Evolutionary conservation across 768 basidiomycete species (phyloP).

Genomic region (Wakefieldia striispora): DNA sequence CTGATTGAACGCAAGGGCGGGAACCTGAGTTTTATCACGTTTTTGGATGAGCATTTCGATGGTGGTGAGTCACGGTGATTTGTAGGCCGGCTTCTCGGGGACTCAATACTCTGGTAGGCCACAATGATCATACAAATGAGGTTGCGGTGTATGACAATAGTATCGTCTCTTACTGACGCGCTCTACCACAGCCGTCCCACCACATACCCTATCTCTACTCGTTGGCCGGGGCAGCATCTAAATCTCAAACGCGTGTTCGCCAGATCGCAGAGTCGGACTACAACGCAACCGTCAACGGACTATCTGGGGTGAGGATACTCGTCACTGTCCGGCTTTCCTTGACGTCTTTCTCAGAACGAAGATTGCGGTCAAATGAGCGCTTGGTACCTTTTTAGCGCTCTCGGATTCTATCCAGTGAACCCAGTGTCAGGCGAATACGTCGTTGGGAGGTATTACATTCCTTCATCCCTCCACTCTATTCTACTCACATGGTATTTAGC

Average conservation of each 20-base stretch:
- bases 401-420: constrained; percentile 86
- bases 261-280: constrained; percentile 64
- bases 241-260: constrained; percentile 68
- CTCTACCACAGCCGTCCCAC: constrained; percentile 61
- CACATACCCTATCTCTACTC: constrained; percentile 85
- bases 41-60: constrained; percentile 57
- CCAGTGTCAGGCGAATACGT: constrained; percentile 75
- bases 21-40: constrained; percentile 58
- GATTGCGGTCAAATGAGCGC: constrained; percentile 92
- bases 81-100: background rate
- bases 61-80: constrained; percentile 34
- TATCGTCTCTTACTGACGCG: constrained; percentile 5
- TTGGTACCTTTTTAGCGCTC: constrained; percentile 80
- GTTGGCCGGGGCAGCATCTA: constrained; percentile 66
- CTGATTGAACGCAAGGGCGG: constrained; percentile 67
- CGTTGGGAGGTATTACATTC: constrained; percentile 57
- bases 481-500: constrained; percentile 14
- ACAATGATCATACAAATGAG: constrained; percentile 84
- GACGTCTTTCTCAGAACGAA: constrained; percentile 56
- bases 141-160: constrained; percentile 16
- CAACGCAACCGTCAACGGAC: constrained; percentile 62
- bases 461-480: background rate
- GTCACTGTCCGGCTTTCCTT: background rate
- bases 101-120: constrained; percentile 41
- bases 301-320: constrained; percentile 58